Evolutionary conservation across 768 basidiomycete genomes (phyloP).

Genomic region (Tubosaeta sp.): DNA sequence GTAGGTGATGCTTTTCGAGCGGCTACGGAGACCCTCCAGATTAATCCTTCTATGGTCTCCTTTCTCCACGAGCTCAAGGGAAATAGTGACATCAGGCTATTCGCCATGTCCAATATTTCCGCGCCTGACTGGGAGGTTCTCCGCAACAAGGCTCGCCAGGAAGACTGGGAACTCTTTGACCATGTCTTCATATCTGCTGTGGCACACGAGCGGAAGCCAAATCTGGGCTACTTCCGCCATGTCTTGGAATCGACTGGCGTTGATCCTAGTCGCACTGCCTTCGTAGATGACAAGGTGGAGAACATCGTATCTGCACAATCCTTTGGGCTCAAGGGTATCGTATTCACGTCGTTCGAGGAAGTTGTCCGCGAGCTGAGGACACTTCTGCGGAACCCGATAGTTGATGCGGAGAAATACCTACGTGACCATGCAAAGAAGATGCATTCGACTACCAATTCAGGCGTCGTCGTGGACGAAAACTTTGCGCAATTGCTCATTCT

Average conservation of each 20-base stretch:
- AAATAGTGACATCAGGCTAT: constrained; percentile 3
- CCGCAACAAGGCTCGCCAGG: constrained; percentile 4
- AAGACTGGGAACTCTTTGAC: constrained; percentile 21
- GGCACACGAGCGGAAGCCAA: constrained; percentile 17
- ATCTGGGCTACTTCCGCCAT: constrained; percentile 17
- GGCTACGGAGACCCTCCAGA: constrained; percentile 9
- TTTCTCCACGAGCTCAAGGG: constrained; percentile 14
- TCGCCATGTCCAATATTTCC: constrained; percentile 24
- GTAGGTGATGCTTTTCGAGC: constrained; percentile 6
- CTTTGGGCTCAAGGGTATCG: constrained; percentile 17
- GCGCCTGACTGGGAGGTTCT: constrained; percentile 21
- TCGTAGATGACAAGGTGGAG: constrained; percentile 23
- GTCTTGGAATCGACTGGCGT: constrained; percentile 16
- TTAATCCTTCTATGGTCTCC: constrained; percentile 11
- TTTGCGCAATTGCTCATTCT: constrained; percentile 21
- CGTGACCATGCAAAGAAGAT: constrained; percentile 10
- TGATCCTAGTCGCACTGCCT: constrained; percentile 18
- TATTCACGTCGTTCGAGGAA: constrained; percentile 16
- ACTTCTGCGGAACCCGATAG: constrained; percentile 14
- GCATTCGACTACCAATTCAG: constrained; percentile 18
- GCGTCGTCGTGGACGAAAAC: constrained; percentile 18
- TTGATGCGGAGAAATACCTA: constrained; percentile 14
- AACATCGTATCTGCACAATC: constrained; percentile 19
- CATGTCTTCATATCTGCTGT: constrained; percentile 17
- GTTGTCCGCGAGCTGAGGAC: constrained; percentile 12